Evolutionary conservation across 257 asterid species (phyloP), one percentile per base, ranked within the genome.

Genomic region (Fraxinus cuspidata): DNA sequence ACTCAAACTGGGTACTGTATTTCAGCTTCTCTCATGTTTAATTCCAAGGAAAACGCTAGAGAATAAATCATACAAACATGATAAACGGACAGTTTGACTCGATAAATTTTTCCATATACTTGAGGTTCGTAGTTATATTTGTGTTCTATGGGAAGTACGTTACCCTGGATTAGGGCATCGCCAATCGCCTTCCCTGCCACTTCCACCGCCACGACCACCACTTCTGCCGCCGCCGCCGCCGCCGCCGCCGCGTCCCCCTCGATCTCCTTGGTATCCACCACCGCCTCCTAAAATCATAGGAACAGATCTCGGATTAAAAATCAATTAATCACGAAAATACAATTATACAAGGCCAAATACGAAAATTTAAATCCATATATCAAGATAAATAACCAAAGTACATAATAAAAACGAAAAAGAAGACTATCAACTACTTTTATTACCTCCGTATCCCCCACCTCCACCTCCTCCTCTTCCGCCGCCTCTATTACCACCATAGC

Each of bases 151-250:
- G 44, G 47, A 78, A 75, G 51, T 53, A 8, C 23, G 72, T 78
- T 86, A 96, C 99, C 97, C 88, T 35, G 89, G 85, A 83, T 91
- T 88, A 71, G 99, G 99, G 84, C 99, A 96, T 21, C 87, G 96
- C 99, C 99, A 96, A 67, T 96, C 99, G 5, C 99, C 99, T 1
- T 90, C 99, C 88, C 97, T 87, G 64, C 97, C 99, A 65, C 97
- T 81, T 82, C 97, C 98, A 42, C 49, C 49, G 15, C 16, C 49
- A 42, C 49, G 49, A 42, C 49, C 49, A 12, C 96, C 91, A 7
- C 95, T 88, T 7, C 96, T 60, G 8, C 94, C 85, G 1, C 90
- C 69, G 3, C 66, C 66, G 7, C 91, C 87, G 4, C 89, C n/a
- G n/a, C n/a, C 88, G 1, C 89, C 86, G 4, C 90, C 89, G 2